Evolutionary conservation across 768 basidiomycete species (phyloP).

Genomic region (Scleroderma bovista): DNA sequence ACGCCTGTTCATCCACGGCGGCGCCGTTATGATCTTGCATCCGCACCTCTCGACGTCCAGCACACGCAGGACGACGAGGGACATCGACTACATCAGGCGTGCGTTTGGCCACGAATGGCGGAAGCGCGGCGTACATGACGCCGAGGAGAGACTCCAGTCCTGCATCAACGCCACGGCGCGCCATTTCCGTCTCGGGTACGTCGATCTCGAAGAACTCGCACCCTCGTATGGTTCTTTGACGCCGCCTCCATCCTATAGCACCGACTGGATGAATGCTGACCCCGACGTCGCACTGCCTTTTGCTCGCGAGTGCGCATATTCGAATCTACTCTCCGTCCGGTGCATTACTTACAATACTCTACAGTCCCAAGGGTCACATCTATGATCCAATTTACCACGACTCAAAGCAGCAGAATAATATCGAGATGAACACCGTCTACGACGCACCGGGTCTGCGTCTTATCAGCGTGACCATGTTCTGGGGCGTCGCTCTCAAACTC

Average conservation of each 20-base stretch:
- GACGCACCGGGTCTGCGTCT: constrained; percentile 47
- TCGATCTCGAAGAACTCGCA: constrained; percentile 3
- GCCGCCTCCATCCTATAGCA: constrained; percentile 7
- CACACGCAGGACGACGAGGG: constrained; percentile 50
- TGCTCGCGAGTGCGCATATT: constrained; percentile 49
- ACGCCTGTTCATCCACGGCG: constrained; percentile 64
- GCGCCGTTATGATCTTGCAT: constrained; percentile 71
- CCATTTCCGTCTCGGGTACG: constrained; percentile 42
- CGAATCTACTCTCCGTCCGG: neutral
- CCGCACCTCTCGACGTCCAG: constrained; percentile 33
- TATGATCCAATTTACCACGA: constrained; percentile 62
- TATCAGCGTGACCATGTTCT: constrained; percentile 62
- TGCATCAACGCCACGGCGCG: constrained; percentile 55
- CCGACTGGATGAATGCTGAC: constrained; percentile 76
- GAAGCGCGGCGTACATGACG: constrained; percentile 43
- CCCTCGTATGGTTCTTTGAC: neutral
- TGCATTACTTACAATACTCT: neutral
- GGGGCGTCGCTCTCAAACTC: constrained; percentile 69
- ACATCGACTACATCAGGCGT: constrained; percentile 63
- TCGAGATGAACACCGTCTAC: constrained; percentile 52
- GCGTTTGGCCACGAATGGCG: constrained; percentile 54
- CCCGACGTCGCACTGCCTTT: constrained; percentile 68
- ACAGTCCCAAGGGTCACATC: constrained; percentile 15
- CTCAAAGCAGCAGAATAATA: constrained; percentile 46
- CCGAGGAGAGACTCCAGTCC: constrained; percentile 45